phyloP scores from a whole-genome alignment of 148 eudicot genomes.

The Dysphania ambrosioides region DNA sequence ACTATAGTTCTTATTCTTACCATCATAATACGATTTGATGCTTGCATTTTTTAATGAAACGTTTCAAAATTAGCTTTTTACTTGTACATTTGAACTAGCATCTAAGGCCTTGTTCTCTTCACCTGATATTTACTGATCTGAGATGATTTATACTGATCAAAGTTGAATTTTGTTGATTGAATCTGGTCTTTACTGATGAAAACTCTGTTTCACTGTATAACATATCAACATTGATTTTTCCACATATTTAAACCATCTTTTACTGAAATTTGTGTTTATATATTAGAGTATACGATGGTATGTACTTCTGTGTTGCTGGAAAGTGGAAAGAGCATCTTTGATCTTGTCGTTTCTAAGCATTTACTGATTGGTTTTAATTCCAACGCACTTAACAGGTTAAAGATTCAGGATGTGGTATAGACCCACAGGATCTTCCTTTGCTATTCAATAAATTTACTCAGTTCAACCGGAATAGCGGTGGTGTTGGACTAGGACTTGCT shows the following conservation, averaged over 20 bases:
- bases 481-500: constrained; percentile 87
- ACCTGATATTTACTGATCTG: not conserved
- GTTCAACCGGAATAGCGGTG: constrained; percentile 38
- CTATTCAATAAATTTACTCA: constrained; percentile 69
- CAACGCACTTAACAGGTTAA: constrained; percentile 57
- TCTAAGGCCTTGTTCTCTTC: not conserved
- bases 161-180: too few species aligned
- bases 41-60: not conserved
- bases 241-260: not conserved
- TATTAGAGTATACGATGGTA: too few species aligned
- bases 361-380: not conserved
- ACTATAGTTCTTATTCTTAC: too few species aligned
- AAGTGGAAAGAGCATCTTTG: not conserved
- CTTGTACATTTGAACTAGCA: not conserved
- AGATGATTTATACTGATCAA: not conserved
- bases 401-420: constrained; percentile 87
- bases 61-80: too few species aligned
- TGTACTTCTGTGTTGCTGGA: not conserved
- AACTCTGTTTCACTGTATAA: too few species aligned
- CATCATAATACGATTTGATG: not conserved
- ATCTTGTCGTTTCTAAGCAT: not conserved
- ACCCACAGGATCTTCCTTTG: constrained; percentile 59
- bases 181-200: too few species aligned
- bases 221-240: too few species aligned
- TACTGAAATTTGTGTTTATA: too few species aligned